A percentile compares a stretch with the other conserved stretches of the same genome.
Conservation (phyloP, 2,329 filamentous ascomycete species). For the Neofusicoccum sp. region DNA sequence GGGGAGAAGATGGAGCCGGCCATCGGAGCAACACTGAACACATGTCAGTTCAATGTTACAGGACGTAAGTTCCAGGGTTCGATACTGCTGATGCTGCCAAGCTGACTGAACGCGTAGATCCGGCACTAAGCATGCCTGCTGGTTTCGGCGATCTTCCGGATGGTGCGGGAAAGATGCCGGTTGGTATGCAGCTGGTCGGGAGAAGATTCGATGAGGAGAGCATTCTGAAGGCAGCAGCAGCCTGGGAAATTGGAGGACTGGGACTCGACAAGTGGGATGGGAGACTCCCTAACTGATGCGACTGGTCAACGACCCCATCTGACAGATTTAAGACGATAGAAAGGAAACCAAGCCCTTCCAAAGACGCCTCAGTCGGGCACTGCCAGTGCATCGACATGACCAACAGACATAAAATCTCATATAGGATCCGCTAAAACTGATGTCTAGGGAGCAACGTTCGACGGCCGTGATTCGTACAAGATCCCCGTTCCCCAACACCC, state of each 20-base stretch:
- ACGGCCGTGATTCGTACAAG: too few species aligned
- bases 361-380: too few species aligned
- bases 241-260: slow-evolving; percentile 34
- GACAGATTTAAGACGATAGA: too few species aligned
- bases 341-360: too few species aligned
- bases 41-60: slow-evolving; percentile 50
- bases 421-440: too few species aligned
- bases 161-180: slow-evolving; percentile 29
- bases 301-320: too few species aligned
- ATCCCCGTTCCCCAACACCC: too few species aligned
- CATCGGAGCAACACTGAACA: slow-evolving; percentile 46
- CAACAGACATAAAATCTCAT: too few species aligned
- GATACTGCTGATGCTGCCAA: background rate
- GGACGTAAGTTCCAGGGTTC: slow-evolving; percentile 32
- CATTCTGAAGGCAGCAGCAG: slow-evolving; percentile 34
- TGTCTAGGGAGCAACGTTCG: too few species aligned
- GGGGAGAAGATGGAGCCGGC: slow-evolving; percentile 44
- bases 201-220: slow-evolving; percentile 34
- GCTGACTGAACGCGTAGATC: slow-evolving; percentile 30
- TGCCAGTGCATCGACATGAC: too few species aligned
- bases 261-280: slow-evolving; percentile 27
- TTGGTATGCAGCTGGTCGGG: slow-evolving; percentile 38
- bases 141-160: slow-evolving; percentile 27
- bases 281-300: background rate
- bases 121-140: slow-evolving; percentile 49